Evolutionary conservation across 306 rosid genomes (phyloP), one percentile per base, ranked within the genome.

Genomic region (Aeschynomene evenia): DNA sequence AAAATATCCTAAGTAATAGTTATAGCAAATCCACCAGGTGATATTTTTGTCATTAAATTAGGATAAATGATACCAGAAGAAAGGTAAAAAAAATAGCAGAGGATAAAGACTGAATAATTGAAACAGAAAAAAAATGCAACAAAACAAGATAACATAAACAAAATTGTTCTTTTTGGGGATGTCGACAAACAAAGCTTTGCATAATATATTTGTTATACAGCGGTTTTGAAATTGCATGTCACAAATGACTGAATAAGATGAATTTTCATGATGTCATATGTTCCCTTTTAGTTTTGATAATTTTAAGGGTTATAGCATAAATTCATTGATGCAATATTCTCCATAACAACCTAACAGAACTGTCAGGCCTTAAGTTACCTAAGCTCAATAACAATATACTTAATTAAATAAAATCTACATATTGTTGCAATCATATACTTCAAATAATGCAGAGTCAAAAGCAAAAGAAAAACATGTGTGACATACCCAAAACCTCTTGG

Each of bases 401-500:
- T 28, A 46, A 9, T 60, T 20, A 51, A 52, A 57, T 26, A 61
- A 68, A 63, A 46, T 63, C n/a, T n/a, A n/a, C n/a, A n/a, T 52
- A 34, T 52, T 69, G n/a, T 36, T 63, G 45, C 19, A 18, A 33
- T 29, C 57, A n/a, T n/a, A n/a, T n/a, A n/a, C n/a, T n/a, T n/a
- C n/a, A n/a, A n/a, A n/a, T n/a, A n/a, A n/a, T n/a, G n/a, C n/a
- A n/a, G n/a, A n/a, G n/a, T n/a, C n/a, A 36, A 31, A 36, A 24
- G 11, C 50, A 19, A 13, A 55, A 64, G 66, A 15, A 51, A 19
- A 12, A 18, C 22, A 33, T 2, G 16, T 13, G 60, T 24, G 75
- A 69, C 88, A 31, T 79, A 91, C 95, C 88, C 62, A 91, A 75
- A 74, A 87, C 95, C 79, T 82, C 91, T 59, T 79, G 84, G 9